A percentile compares a stretch with the other conserved stretches of the same genome.
phyloP scores from a whole-genome alignment of 2,329 filamentous ascomycete genomes.

The Tympanopsis confertula region DNA sequence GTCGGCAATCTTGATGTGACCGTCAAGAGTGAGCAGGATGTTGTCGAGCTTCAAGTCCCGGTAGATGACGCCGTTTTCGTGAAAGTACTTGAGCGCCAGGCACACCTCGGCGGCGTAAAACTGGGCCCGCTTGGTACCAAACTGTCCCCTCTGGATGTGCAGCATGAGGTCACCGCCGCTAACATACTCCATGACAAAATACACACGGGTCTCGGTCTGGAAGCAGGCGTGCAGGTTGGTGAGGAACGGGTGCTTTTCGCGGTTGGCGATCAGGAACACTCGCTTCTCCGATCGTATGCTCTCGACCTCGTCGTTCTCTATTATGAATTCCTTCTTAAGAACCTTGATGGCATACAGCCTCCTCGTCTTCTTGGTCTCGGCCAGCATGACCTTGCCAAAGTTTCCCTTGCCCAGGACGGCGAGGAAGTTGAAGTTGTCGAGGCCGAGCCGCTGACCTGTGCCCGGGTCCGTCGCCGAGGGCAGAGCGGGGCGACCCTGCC shows the following conservation, averaged over 20 bases:
- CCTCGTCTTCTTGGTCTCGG: slow-evolving; percentile 85
- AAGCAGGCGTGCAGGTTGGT: slow-evolving; percentile 94
- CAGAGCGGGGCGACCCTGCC: slow-evolving; percentile 42
- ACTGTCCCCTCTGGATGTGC: slow-evolving; percentile 94
- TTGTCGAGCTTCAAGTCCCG: slow-evolving; percentile 89
- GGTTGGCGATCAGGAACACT: slow-evolving; percentile 92
- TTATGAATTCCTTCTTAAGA: slow-evolving; percentile 98
- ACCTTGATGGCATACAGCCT: slow-evolving; percentile 98
- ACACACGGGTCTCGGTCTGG: slow-evolving; percentile 95
- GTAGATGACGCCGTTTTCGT: slow-evolving; percentile 98
- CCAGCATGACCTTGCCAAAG: slow-evolving; percentile 99
- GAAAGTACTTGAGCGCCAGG: slow-evolving; percentile 95
- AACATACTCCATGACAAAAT: slow-evolving; percentile 99
- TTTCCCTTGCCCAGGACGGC: slow-evolving; percentile 97
- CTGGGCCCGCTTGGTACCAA: slow-evolving; percentile 91
- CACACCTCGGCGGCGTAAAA: slow-evolving; percentile 98
- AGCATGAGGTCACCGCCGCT: slow-evolving; percentile 98
- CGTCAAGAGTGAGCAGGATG: slow-evolving; percentile 86
- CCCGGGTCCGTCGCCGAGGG: slow-evolving; percentile 63
- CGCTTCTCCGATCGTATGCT: slow-evolving; percentile 95
- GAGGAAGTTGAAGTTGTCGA: slow-evolving; percentile 98
- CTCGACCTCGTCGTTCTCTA: slow-evolving; percentile 97
- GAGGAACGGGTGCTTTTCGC: slow-evolving; percentile 90
- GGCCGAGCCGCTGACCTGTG: slow-evolving; percentile 73
- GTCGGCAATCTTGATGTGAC: slow-evolving; percentile 97